Percentiles rank a stretch among this genome's conserved stretches.
Conservation (phyloP, 2,329 filamentous ascomycete genomes). For the Sclerotinia borealis region DNA sequence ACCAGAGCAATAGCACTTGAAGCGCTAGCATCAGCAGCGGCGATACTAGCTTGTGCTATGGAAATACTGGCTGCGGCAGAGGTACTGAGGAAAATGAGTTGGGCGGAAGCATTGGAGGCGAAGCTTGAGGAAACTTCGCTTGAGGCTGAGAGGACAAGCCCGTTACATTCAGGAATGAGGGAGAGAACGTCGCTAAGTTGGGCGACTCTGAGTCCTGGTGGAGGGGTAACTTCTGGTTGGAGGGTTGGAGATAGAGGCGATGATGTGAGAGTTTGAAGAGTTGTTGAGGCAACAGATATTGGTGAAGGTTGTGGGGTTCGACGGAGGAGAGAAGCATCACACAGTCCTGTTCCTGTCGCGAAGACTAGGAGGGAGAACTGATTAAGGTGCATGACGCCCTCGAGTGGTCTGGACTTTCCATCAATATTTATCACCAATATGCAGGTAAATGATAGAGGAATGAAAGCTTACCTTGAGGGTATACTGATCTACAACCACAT, state of each 20-base stretch:
- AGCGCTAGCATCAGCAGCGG: background rate
- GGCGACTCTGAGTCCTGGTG: background rate
- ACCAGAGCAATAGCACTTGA: background rate
- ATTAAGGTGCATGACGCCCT: slow-evolving; percentile 2
- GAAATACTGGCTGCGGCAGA: background rate
- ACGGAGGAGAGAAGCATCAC: background rate
- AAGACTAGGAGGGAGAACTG: background rate
- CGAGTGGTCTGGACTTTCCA: background rate
- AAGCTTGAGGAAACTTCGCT: background rate
- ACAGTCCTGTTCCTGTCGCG: background rate
- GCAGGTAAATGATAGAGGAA: background rate
- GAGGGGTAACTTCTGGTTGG: background rate
- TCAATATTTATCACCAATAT: background rate
- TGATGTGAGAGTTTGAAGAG: background rate
- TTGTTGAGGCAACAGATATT: background rate
- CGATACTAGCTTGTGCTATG: background rate
- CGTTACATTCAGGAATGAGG: background rate
- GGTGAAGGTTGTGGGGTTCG: background rate
- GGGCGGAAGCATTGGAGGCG: background rate
- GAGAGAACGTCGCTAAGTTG: background rate
- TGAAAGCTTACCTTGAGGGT: background rate
- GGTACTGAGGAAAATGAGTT: background rate
- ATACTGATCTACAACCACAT: background rate
- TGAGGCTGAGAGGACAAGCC: background rate
- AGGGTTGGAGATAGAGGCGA: background rate